Evolutionary conservation across 192 early-diverging fungal species (phyloP).

Genomic region (Phycomyces blakesleeanus): DNA sequence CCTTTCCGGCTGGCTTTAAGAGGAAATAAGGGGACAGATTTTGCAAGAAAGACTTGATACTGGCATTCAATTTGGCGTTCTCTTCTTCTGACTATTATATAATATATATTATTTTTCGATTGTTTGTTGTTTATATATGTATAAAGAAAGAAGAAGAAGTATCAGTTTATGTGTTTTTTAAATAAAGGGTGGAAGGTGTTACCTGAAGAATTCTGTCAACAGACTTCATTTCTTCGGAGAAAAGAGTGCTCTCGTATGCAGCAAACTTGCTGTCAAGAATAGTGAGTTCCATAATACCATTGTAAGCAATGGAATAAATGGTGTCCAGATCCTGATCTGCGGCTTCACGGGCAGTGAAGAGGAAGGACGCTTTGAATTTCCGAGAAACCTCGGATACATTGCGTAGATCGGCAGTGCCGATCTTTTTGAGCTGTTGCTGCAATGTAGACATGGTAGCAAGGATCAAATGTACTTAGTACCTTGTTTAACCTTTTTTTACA

Average conservation of each 20-base stretch:
- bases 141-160: too few relatives aligned
- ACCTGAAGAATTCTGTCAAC: constrained; percentile 76
- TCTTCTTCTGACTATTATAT: constrained; percentile 67
- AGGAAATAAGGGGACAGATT: constrained; percentile 82
- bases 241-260: constrained; percentile 68
- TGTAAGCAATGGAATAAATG: constrained; percentile 78
- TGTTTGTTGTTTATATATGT: too few relatives aligned
- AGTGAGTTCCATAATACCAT: constrained; percentile 73
- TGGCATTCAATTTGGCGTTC: constrained; percentile 73
- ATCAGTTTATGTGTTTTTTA: too few relatives aligned
- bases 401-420: constrained; percentile 56
- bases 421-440: constrained; percentile 60
- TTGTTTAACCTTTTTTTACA: too few relatives aligned
- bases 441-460: constrained; percentile 43
- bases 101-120: background rate
- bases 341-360: constrained; percentile 80
- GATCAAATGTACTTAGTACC: too few relatives aligned
- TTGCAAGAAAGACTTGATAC: constrained; percentile 70
- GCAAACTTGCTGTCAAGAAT: constrained; percentile 61
- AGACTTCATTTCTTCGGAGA: constrained; percentile 75
- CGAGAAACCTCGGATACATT: constrained; percentile 51
- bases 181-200: too few relatives aligned
- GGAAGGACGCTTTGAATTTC: constrained; percentile 68
- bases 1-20: constrained; percentile 80
- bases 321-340: constrained; percentile 86